Evolutionary conservation across 768 basidiomycete genomes (phyloP), one percentile per base, ranked within the genome.

Genomic region (Astraeus odoratus): DNA sequence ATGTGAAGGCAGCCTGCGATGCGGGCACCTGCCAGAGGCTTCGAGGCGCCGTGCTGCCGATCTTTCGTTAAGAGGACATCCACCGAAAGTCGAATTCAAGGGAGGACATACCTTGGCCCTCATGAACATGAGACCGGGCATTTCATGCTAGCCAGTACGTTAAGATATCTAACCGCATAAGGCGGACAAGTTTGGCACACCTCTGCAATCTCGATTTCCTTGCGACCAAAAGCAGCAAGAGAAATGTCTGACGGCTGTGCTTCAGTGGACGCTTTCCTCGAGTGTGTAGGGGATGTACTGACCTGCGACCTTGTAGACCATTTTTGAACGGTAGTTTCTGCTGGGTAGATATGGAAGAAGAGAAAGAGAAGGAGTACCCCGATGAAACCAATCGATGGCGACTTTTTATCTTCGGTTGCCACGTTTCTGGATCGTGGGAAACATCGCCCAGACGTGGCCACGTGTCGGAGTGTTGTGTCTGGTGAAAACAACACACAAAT

Each of bases 141-240:
- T 93, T 69, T 92, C 89, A 76, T 85, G 80, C 87, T 91, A 58
- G 27, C 44, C 43, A 20, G 31, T 9, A 29, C 8, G 44, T 56
- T 8, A 61, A 48, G 12, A 26, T 35, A n/a, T 13, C 27, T 20
- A 29, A 51, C 49, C 48, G 39, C 46, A 39, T 43, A 51, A 19
- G 48, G 42, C 42, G 49, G 46, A 36, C 42, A 5, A 4, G 10
- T 31, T 53, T 33, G 34, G 43, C 65, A 55, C 67, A 95, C 94
- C 84, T 99, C 95, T 52, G 95, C 95, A 68, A 99, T 88, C 74
- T 95, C 85, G 59, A 99, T 90, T 75, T 99, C 95, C 76, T 99
- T 99, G 76, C 95, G 92, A 69, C 95, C 92, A 71, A 97, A 99
- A 49, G 95, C 95, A 64, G 96, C 96, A 64, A 99, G 89, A 59